phyloP scores from a whole-genome alignment of 306 rosid genomes.

The cucumber (Cucumis sativus) region DNA sequence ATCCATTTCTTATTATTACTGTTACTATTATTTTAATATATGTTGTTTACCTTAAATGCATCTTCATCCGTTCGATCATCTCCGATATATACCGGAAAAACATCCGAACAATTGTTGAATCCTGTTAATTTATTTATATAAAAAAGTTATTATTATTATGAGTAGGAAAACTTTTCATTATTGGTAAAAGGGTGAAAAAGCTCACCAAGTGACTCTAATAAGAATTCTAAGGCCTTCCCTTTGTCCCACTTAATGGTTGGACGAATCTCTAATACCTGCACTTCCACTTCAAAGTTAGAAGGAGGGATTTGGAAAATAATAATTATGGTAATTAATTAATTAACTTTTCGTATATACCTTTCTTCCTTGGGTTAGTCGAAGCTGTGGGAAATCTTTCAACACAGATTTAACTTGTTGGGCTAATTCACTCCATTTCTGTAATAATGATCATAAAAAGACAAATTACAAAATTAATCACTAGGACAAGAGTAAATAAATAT shows the following conservation, averaged over 20 bases:
- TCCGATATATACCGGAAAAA: constrained; percentile 85
- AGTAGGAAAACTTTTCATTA: neutral
- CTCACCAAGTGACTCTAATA: constrained; percentile 89
- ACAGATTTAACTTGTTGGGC: constrained; percentile 72
- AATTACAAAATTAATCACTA: neutral
- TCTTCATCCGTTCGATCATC: constrained; percentile 95
- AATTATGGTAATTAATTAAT: neutral
- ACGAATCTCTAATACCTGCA: constrained; percentile 82
- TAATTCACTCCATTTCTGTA: constrained; percentile 76
- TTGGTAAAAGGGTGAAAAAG: neutral
- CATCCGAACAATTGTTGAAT: constrained; percentile 61
- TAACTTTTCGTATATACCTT: constrained; percentile 31
- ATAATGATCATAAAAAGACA: neutral
- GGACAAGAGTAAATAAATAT: neutral
- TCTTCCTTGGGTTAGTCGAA: constrained; percentile 77
- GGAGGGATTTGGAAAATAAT: neutral
- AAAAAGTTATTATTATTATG: neutral
- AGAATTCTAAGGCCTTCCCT: constrained; percentile 85
- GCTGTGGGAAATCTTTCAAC: constrained; percentile 67
- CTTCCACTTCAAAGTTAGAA: constrained; percentile 1
- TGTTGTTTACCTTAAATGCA: constrained; percentile 58
- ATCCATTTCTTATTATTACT: too few species aligned
- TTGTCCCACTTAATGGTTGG: constrained; percentile 98
- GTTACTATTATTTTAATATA: too few species aligned
- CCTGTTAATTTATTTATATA: constrained; percentile 31